These are phyloP conservation scores for Lumnitzera racemosa DNA, from an alignment of 345 rosid species.

Conservation along the genomic window DNA sequence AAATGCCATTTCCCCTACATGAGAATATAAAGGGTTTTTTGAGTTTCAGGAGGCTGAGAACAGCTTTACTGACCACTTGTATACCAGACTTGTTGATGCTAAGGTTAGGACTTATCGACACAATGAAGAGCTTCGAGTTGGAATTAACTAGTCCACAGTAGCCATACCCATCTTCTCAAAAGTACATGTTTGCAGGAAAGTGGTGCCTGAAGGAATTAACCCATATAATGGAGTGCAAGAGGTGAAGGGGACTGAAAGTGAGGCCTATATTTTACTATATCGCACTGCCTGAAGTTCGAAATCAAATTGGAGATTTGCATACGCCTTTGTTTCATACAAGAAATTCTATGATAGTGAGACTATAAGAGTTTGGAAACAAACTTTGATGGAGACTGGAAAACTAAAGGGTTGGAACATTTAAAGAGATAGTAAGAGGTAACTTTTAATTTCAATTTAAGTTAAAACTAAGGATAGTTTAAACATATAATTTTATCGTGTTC, in stretches of 20 bases:
- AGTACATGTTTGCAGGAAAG: background rate
- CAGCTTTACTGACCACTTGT: too few species aligned
- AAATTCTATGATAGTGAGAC: background rate
- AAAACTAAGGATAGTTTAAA: too few species aligned
- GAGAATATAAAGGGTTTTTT: too few species aligned
- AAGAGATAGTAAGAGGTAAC: background rate
- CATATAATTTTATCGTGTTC: too few species aligned
- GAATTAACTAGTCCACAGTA: conserved; percentile 6
- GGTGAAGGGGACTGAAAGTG: background rate
- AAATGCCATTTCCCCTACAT: too few species aligned
- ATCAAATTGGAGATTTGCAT: background rate
- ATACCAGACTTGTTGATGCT: background rate
- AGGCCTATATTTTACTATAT: conserved; percentile 6
- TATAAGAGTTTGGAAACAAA: background rate
- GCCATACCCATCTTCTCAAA: background rate
- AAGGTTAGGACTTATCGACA: conserved; percentile 5
- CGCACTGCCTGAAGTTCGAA: background rate
- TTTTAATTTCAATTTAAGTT: background rate
- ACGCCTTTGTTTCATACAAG: background rate
- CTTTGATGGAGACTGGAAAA: background rate
- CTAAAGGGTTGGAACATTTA: conserved; percentile 1
- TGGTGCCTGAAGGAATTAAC: conserved; percentile 11
- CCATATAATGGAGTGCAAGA: conserved; percentile 5
- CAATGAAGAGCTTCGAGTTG: background rate
- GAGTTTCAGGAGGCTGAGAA: too few species aligned